Evolutionary conservation across 1,284 basidiomycete genomes (phyloP), one percentile per base, ranked within the genome.

Genomic region (Apiotrichum akiyoshidainum): DNA sequence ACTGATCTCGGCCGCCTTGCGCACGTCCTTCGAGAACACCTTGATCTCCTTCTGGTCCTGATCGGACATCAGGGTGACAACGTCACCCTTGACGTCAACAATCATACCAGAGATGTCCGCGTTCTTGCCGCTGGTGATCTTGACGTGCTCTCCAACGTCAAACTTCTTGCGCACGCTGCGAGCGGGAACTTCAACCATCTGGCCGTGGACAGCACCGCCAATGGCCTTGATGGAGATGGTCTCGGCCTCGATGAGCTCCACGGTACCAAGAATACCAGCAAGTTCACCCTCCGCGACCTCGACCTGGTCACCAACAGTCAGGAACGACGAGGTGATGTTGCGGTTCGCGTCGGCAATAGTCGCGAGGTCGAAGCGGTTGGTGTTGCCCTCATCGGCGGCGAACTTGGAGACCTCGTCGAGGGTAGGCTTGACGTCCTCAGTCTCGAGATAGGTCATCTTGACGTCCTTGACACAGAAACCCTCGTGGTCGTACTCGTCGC

Each of bases 261-360:
- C 90, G 4, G 87, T 85, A 79, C 96, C 96, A 65, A 91, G 86
- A 34, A 97, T 85, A 65, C 96, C 95, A 3, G 90, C 83, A 74
- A 97, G 92, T 77, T 97, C 94, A 44, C 96, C 95, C 75, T 98
- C 94, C 67, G 92, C 93, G 35, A 99, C 92, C 74, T 99, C 95
- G 55, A 99, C 87, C 67, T 95, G 90, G 78, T 99, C 95, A 58
- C 95, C 96, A 0, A 95, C 95, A 72, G 96, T 92, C n/a, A 99
- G 80, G 6, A 93, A 89, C 11, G 88, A 85, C 40, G 92, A 87
- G 9, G 69, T 65, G 17, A 71, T 57, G 48, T 69, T 68, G 55
- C 67, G 66, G 63, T 75, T 74, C 31, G 75, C 74, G 57, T 75
- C 75, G 19, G 73, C 73, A 39, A 76, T 75, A 19, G 74, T 75